Conservation (phyloP, 23 red algal species). For the Pyropia yezoensis region DNA sequence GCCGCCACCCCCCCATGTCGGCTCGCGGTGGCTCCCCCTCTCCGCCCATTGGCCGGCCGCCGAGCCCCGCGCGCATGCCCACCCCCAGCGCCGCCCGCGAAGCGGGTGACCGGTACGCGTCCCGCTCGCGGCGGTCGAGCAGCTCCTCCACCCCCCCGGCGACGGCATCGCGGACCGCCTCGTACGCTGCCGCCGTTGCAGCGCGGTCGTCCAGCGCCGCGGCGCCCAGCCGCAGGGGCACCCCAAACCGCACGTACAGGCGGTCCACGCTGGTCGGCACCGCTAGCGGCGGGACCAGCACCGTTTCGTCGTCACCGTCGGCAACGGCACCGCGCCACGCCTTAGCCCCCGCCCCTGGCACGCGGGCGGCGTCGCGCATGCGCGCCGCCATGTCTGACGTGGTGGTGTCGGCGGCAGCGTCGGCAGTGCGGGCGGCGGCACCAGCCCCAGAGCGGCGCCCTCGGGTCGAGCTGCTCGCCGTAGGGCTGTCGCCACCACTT, state of each 20-base stretch:
- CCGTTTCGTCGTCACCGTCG: background rate
- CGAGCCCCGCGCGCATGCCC: no score
- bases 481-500: conserved; percentile 1
- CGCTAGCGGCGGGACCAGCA: conserved; percentile 48
- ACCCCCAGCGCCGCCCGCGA: conserved; percentile 3
- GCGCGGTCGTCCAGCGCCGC: conserved; percentile 22
- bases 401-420: background rate
- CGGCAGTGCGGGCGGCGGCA: background rate
- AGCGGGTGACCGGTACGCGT: conserved; percentile 24
- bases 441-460: background rate
- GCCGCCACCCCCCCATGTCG: no score
- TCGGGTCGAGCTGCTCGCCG: conserved; percentile 5
- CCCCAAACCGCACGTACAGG: conserved; percentile 72
- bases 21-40: no score
- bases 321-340: conserved; percentile 1
- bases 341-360: background rate
- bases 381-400: background rate
- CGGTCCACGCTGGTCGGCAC: conserved; percentile 29
- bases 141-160: conserved; percentile 25
- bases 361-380: background rate
- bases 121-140: conserved; percentile 24
- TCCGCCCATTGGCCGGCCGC: no score
- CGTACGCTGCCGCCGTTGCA: conserved; percentile 13
- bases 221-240: conserved; percentile 30
- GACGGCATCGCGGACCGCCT: conserved; percentile 17